Percentiles rank a stretch among this genome's conserved stretches.
phyloP scores from a whole-genome alignment of 2,329 filamentous ascomycete genomes.

The Aspergillus carbonarius region DNA sequence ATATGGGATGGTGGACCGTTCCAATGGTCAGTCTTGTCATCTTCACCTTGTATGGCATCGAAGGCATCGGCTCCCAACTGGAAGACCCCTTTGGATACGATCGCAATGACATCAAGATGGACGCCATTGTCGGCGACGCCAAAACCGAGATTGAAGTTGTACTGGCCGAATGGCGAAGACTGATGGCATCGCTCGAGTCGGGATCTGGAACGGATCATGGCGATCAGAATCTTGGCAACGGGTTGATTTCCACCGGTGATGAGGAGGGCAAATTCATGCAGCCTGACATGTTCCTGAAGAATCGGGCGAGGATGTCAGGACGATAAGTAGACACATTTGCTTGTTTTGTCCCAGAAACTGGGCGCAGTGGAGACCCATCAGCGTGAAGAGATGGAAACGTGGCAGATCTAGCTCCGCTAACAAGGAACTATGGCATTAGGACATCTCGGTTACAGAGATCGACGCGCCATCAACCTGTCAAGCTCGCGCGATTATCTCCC shows the following conservation, averaged over 20 bases:
- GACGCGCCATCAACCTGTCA: not conserved
- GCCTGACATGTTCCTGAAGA: conserved; percentile 33
- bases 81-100: conserved; percentile 68
- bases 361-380: not conserved
- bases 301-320: conserved; percentile 1
- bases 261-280: conserved; percentile 19
- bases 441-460: conserved; percentile 1
- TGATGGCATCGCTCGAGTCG: conserved; percentile 21
- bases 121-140: conserved; percentile 63
- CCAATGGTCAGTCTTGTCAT: conserved; percentile 59
- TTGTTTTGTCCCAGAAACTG: not conserved
- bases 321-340: not conserved
- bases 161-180: conserved; percentile 57
- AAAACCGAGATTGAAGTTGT: conserved; percentile 58
- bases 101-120: conserved; percentile 67
- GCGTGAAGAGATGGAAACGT: not conserved
- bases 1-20: conserved; percentile 63
- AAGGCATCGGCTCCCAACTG: conserved; percentile 62
- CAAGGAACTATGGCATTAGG: not conserved
- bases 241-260: not conserved
- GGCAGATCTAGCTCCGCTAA: not conserved
- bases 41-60: conserved; percentile 65
- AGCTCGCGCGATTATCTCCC: not conserved
- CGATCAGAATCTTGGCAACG: not conserved
- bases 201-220: conserved; percentile 7